A percentile compares a stretch with the other conserved stretches of the same genome.
These are phyloP conservation scores for Phytophthora crassamura DNA, from an alignment of 352 stramenopile genomes.

Conservation along the genomic window DNA sequence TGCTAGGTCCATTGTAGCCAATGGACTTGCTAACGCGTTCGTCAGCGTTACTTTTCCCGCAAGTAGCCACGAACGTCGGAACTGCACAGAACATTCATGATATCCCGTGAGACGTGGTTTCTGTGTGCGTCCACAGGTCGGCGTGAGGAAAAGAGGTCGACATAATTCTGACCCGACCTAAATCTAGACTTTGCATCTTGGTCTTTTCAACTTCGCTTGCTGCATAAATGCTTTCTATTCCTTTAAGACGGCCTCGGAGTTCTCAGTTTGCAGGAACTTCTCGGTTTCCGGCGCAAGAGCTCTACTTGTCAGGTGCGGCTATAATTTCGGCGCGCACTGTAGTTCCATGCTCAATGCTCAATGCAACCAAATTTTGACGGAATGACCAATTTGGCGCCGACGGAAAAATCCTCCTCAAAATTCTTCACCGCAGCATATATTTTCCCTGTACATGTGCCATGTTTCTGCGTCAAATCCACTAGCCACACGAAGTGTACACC, in stretches of 20 bases:
- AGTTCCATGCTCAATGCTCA: too few relatives aligned
- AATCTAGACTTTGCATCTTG: too few relatives aligned
- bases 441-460: not conserved
- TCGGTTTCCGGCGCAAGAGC: too few relatives aligned
- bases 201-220: too few relatives aligned
- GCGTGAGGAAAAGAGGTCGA: too few relatives aligned
- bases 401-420: constrained; percentile 19
- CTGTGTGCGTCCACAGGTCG: constrained; percentile 6
- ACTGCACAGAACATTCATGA: constrained; percentile 22
- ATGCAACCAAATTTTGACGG: not conserved
- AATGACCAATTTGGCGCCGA: not conserved
- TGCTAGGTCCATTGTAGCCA: not conserved
- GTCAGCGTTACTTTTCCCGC: not conserved
- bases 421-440: constrained; percentile 10
- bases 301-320: too few relatives aligned
- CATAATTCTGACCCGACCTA: too few relatives aligned
- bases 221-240: too few relatives aligned
- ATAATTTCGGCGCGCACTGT: too few relatives aligned
- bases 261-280: too few relatives aligned
- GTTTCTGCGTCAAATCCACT: not conserved
- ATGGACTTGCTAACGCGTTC: too few relatives aligned
- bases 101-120: constrained; percentile 31
- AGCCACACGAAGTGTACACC: constrained; percentile 17
- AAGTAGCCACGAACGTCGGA: constrained; percentile 18
- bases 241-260: too few relatives aligned